Evolutionary conservation across 805 yeast genomes (phyloP).

Genomic region (Cyberlindnera galapagoensis): DNA sequence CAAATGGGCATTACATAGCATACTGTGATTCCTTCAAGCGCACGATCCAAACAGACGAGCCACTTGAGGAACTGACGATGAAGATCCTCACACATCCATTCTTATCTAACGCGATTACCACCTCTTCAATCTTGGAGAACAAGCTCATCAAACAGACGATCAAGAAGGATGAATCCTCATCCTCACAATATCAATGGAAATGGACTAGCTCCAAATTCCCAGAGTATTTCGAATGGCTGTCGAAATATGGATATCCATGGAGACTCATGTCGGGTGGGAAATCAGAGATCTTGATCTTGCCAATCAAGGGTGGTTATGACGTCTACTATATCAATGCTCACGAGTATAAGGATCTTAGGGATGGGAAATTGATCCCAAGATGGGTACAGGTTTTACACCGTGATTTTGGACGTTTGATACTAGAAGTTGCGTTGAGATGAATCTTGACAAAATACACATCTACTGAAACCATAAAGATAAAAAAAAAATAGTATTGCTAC

Average conservation of each 20-base stretch:
- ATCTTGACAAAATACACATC: no score
- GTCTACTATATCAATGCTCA: constrained; percentile 18
- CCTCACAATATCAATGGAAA: constrained; percentile 8
- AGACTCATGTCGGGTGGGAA: constrained; percentile 23
- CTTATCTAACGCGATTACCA: no score
- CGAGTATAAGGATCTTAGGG: constrained; percentile 19
- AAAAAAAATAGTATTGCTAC: no score
- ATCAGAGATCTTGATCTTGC: constrained; percentile 14
- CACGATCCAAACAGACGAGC: constrained; percentile 2
- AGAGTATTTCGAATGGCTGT: constrained; percentile 12
- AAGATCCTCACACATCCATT: neutral
- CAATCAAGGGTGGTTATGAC: constrained; percentile 6
- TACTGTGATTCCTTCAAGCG: constrained; percentile 18
- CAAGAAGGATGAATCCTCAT: neutral
- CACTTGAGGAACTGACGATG: neutral
- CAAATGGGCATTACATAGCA: constrained; percentile 8
- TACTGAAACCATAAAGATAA: no score
- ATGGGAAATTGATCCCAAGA: constrained; percentile 19
- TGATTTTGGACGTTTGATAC: constrained; percentile 17
- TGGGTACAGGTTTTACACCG: constrained; percentile 12
- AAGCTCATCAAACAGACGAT: neutral
- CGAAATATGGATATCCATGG: constrained; percentile 23
- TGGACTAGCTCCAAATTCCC: constrained; percentile 8
- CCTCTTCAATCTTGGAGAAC: neutral
- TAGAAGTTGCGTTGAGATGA: no score